Base-by-base conservation (phyloP, 768 basidiomycete species). In the Lyophyllum decastes region DNA sequence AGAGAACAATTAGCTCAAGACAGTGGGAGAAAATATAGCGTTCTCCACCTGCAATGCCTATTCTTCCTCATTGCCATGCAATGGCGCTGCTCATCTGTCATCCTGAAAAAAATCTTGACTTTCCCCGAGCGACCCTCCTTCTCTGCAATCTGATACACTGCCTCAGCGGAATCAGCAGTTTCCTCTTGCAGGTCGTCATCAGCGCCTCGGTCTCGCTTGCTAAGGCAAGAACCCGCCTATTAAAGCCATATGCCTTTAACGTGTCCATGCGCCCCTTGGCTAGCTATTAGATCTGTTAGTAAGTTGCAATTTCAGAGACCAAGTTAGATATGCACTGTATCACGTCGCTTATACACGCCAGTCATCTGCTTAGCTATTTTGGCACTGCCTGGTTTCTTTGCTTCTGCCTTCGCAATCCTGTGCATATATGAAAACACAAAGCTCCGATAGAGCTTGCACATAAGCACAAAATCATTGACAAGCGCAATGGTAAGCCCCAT, bases 381-480 rank as follows among this genome's bases (percentile, higher is more conserved):
- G 35, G 55, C 54, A 24, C 52, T 49, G 16, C 59, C 61, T n/a
- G 56, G 59, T 43, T 11, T 50, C 51, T 58, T 65, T 8, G 30
- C 54, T 22, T 65, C 64, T 3, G 16, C 30, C 49, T 58, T 62
- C 0, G 56, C 59, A 24, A 60, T 45, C 2, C 34, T 35, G 33
- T 57, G 53, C 53, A 65, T 60, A 25, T 62, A 56, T 11, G 59
- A 60, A 45, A 55, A 65, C 2, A 65, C 56, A 54, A 60, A 65
- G 43, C 47, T 65, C n/a, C 47, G 49, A 34, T 65, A 65, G 21
- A 62, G 27, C 45, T 61, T 58, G 19, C 49, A 51, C 59, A 65
- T 55, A 34, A 62, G 50, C 7, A 47, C 17, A 40, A 53, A 60
- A 16, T 65, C 47, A 1, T 26, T 24, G 22, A 59, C 17, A 17